Evolutionary conservation across 2,329 filamentous ascomycete genomes (phyloP), one percentile per base, ranked within the genome.

Genomic region (Cercospora canescens): DNA sequence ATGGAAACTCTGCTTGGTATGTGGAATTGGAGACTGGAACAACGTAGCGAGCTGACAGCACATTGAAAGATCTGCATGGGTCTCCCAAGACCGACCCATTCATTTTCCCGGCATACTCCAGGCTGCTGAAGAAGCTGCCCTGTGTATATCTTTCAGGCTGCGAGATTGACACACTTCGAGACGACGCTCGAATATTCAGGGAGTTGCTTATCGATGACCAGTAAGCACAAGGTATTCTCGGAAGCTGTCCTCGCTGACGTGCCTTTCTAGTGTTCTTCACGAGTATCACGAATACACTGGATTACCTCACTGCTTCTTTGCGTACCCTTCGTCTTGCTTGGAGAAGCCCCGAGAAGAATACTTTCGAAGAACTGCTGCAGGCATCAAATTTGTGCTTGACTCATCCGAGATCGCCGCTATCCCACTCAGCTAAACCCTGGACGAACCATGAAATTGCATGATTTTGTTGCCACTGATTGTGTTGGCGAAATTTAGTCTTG

Each of bases 41-140:
- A n/a, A n/a, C 30, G 8, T 26, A 12, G 14, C 14, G 14, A 12
- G 21, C 34, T 50, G 45, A 55, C 59, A 21, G 14, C 18, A 37
- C 6, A 14, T 4, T n/a, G 16, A 8, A 18, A 65, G 62, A 60
- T 4, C 35, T 69, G 2, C 62, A 65, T 32, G 60, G 56, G n/a
- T 65, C 67, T 26, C 59, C 65, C 8, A 50, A 14, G 18, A 62
- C 55, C 9, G 67, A 69, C 50, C 65, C 68, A 6, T 68, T 63
- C 48, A 61, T 70, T 7, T 69, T 68, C 56, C 50, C 65, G 28
- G 60, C 62, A 24, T 69, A 80, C 4, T 79, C 81, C 70, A 65
- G 70, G 3, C 64, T 71, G 21, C 12, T 69, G 39, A 67, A 63
- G 34, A 61, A 67, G 14, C 60, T 69, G 3, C 67, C 67, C 9